Percentiles rank a stretch among this genome's conserved stretches.
These are phyloP conservation scores for Hyphochytrium catenoides DNA, from an alignment of 352 stramenopile genomes.

Conservation along the genomic window DNA sequence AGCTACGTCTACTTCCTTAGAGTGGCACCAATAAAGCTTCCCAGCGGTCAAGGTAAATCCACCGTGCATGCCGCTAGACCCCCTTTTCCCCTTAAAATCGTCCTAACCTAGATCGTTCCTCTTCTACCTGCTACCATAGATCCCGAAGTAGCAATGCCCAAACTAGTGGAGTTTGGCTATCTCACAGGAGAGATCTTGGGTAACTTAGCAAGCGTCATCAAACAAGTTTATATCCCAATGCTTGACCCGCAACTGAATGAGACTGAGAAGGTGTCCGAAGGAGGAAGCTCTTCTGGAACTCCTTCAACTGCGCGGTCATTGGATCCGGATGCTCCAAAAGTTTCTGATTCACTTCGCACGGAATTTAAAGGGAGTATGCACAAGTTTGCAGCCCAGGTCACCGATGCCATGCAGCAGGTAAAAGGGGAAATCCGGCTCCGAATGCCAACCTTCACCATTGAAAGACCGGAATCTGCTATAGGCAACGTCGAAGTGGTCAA, in stretches of 20 bases:
- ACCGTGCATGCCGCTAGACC: background rate
- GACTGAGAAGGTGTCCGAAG: slow-evolving; percentile 6
- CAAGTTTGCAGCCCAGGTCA: slow-evolving; percentile 77
- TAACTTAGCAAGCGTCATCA: slow-evolving; percentile 59
- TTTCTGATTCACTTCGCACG: slow-evolving; percentile 51
- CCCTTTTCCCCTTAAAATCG: background rate
- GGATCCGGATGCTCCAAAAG: slow-evolving; percentile 11
- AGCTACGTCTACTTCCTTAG: slow-evolving; percentile 2
- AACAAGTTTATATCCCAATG: slow-evolving; percentile 63
- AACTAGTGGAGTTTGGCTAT: slow-evolving; percentile 63
- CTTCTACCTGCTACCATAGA: background rate
- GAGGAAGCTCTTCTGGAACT: background rate
- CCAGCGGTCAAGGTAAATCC: slow-evolving; percentile 1
- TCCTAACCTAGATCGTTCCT: slow-evolving; percentile 4
- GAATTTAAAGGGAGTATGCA: slow-evolving; percentile 68
- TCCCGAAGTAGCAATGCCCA: background rate
- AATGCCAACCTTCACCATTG: slow-evolving; percentile 72
- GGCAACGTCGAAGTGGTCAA: slow-evolving; percentile 63
- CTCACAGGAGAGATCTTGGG: slow-evolving; percentile 53
- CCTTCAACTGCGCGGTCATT: background rate
- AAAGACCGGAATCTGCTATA: slow-evolving; percentile 49
- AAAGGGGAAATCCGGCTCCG: slow-evolving; percentile 75
- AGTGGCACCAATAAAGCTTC: background rate
- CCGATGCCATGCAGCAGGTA: slow-evolving; percentile 74
- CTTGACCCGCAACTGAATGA: slow-evolving; percentile 34